Conservation (phyloP, 371 early-diverging fungal species). For the Circinella minor region DNA sequence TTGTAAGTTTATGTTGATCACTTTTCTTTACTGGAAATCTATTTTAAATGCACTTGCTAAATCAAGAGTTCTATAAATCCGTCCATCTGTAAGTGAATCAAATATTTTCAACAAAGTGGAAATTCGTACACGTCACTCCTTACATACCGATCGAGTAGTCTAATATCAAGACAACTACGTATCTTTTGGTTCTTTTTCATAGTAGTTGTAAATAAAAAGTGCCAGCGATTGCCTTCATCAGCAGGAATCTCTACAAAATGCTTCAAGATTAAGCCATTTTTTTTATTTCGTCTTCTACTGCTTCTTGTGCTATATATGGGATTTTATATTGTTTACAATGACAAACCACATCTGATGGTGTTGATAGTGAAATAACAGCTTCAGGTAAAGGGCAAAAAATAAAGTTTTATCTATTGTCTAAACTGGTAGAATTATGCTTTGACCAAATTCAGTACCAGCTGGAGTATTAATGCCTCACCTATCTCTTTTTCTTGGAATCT, state of each 20-base stretch:
- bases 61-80: slow-evolving; percentile 25
- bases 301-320: background rate
- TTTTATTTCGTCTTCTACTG: background rate
- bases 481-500: background rate
- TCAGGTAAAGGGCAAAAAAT: no score
- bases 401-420: no score
- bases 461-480: background rate
- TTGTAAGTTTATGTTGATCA: no score
- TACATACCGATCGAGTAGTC: background rate
- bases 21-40: slow-evolving; percentile 18
- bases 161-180: slow-evolving; percentile 11
- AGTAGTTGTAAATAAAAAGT: no score
- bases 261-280: background rate
- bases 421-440: background rate
- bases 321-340: background rate
- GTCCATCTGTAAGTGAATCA: background rate
- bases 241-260: background rate
- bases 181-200: no score
- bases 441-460: background rate
- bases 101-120: slow-evolving; percentile 9
- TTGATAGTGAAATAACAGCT: no score
- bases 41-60: slow-evolving; percentile 27
- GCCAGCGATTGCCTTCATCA: background rate
- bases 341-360: no score
- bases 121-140: slow-evolving; percentile 10